These are phyloP conservation scores for Paraurostyla sp. DNA, from an alignment of 73 alveolate genomes.

Conservation along the genomic window DNA sequence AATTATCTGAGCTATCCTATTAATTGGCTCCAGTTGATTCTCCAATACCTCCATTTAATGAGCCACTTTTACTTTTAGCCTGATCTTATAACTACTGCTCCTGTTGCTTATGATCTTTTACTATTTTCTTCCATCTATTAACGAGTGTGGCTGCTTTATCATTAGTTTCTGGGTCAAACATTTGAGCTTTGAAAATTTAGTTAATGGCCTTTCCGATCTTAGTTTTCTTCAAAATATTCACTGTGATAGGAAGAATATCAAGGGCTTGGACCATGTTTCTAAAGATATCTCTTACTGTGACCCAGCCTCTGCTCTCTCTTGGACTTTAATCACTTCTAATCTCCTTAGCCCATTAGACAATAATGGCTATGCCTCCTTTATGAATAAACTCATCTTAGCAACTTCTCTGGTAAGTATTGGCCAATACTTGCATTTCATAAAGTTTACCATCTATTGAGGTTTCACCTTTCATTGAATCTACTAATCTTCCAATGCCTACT, in stretches of 20 bases:
- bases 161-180: slow-evolving; percentile 11
- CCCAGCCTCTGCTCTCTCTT: neutral
- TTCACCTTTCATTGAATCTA: slow-evolving; percentile 56
- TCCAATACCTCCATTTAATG: neutral
- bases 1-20: neutral
- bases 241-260: slow-evolving; percentile 20
- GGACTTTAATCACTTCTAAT: neutral
- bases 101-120: neutral
- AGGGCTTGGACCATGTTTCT: slow-evolving; percentile 14
- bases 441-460: neutral
- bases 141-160: neutral
- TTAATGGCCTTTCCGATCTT: slow-evolving; percentile 63
- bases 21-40: neutral
- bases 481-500: neutral
- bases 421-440: neutral
- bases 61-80: neutral
- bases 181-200: neutral
- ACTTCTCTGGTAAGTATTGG: neutral
- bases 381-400: slow-evolving; percentile 31
- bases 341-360: slow-evolving; percentile 56
- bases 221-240: slow-evolving; percentile 24
- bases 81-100: neutral
- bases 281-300: neutral
- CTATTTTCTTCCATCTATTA: slow-evolving; percentile 53
- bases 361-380: slow-evolving; percentile 38